These are phyloP conservation scores for Teratosphaeria zuluensis DNA, from an alignment of 2,329 filamentous ascomycete species.

Conservation along the genomic window DNA sequence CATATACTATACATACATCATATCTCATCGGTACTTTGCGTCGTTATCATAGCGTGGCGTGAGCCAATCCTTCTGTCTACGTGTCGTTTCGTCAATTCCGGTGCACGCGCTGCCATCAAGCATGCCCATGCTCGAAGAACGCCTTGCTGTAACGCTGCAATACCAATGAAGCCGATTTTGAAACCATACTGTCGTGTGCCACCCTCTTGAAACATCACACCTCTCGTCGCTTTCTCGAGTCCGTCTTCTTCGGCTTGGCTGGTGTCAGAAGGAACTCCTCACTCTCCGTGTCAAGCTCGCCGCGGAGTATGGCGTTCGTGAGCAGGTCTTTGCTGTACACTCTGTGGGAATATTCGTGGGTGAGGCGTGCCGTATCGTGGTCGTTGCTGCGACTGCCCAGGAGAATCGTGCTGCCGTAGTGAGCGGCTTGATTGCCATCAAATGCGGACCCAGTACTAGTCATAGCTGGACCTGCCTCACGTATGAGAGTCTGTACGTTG, in stretches of 20 bases:
- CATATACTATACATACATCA: not conserved
- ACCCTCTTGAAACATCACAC: not conserved
- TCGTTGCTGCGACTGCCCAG: conserved; percentile 29
- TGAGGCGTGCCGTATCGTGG: conserved; percentile 23
- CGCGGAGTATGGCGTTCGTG: conserved; percentile 34
- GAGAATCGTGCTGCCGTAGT: conserved; percentile 25
- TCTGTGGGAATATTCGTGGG: conserved; percentile 22
- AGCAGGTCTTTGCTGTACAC: conserved; percentile 36
- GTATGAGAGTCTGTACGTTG: conserved; percentile 31
- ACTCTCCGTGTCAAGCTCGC: conserved; percentile 29
- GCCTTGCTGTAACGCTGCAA: conserved; percentile 6
- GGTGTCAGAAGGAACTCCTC: conserved; percentile 26
- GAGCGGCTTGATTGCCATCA: conserved; percentile 14
- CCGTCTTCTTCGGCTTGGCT: not conserved
- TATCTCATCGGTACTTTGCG: not conserved
- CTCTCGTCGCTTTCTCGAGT: not conserved
- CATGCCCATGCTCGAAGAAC: not conserved
- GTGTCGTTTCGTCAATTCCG: not conserved
- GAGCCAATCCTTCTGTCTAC: not conserved
- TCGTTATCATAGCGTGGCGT: not conserved
- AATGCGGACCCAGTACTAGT: conserved; percentile 15
- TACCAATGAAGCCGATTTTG: not conserved
- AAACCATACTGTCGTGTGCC: not conserved
- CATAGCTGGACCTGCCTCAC: conserved; percentile 28
- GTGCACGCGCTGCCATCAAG: not conserved